phyloP scores from a whole-genome alignment of 176 grass and related monocot genomes.

The Triticum timopheevii region DNA sequence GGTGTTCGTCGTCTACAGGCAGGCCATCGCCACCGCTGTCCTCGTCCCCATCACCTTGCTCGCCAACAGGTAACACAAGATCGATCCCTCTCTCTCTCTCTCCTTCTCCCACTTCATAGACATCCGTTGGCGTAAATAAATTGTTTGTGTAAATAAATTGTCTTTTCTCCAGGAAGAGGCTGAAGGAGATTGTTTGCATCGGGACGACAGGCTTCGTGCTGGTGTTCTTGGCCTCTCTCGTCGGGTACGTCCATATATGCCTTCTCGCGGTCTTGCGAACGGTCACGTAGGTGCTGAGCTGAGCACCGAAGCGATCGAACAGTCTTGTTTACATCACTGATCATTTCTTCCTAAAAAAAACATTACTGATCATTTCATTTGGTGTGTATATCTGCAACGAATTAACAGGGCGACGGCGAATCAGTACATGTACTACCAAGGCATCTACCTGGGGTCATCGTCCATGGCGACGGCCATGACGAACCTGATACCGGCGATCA shows the following conservation, averaged over 20 bases:
- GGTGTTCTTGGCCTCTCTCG: slow-evolving; percentile 61
- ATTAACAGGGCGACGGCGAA: slow-evolving; percentile 52
- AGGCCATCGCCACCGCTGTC: slow-evolving; percentile 50
- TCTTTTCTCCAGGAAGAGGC: slow-evolving; percentile 35
- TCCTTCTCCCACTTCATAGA: too few relatives aligned
- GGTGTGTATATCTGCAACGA: neutral
- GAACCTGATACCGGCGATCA: slow-evolving; percentile 60
- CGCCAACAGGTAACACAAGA: slow-evolving; percentile 30
- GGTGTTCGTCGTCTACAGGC: slow-evolving; percentile 79
- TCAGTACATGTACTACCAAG: slow-evolving; percentile 60
- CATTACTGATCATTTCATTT: neutral
- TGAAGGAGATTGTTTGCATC: slow-evolving; percentile 28
- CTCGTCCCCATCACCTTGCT: slow-evolving; percentile 38
- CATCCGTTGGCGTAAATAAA: too few relatives aligned
- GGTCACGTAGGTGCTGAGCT: neutral
- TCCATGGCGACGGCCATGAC: slow-evolving; percentile 79
- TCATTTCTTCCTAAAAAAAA: neutral
- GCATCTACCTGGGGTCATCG: slow-evolving; percentile 44
- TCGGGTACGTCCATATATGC: slow-evolving; percentile 44
- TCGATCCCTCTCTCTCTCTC: too few relatives aligned
- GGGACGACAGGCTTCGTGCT: slow-evolving; percentile 54
- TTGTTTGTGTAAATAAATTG: too few relatives aligned
- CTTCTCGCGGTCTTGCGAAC: neutral
- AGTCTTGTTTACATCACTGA: neutral
- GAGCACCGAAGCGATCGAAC: neutral